These are phyloP conservation scores for Kwoniella pini DNA, from an alignment of 768 basidiomycete species.

Conservation along the genomic window DNA sequence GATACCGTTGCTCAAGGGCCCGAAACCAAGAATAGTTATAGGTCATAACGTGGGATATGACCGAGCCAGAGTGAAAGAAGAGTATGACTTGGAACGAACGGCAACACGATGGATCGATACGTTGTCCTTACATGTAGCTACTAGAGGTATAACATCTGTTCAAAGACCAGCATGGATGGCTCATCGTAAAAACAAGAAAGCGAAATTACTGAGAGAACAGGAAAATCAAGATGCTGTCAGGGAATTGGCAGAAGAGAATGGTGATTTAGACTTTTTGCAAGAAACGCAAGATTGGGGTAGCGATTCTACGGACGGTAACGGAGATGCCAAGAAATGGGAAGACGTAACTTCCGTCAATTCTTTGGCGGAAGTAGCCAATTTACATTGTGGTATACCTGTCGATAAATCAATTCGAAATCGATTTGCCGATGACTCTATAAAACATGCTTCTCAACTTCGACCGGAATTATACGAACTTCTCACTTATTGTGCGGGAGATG, in stretches of 20 bases:
- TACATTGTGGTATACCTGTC: conserved; percentile 79
- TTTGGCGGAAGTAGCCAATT: conserved; percentile 82
- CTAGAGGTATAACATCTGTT: conserved; percentile 89
- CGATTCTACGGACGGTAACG: conserved; percentile 10
- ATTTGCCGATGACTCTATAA: conserved; percentile 68
- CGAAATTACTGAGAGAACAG: conserved; percentile 61
- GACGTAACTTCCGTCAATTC: conserved; percentile 89
- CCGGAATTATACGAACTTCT: conserved; percentile 72
- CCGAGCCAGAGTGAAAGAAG: conserved; percentile 75
- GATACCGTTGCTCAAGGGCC: conserved; percentile 41
- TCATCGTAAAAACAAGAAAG: conserved; percentile 71
- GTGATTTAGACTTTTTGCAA: conserved; percentile 25
- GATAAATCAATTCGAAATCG: conserved; percentile 69
- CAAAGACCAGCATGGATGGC: conserved; percentile 92
- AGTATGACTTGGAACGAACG: conserved; percentile 71
- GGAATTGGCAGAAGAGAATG: conserved; percentile 56
- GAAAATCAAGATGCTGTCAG: conserved; percentile 49
- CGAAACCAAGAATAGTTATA: conserved; percentile 63
- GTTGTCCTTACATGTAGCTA: conserved; percentile 90
- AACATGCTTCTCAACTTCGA: conserved; percentile 65
- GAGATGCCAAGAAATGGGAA: conserved; percentile 75
- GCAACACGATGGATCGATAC: conserved; percentile 86
- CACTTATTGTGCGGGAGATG: conserved; percentile 82
- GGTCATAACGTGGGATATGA: conserved; percentile 98
- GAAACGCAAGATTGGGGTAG: conserved; percentile 15